These are phyloP conservation scores for Termitomyces titanicus DNA, from an alignment of 768 basidiomycete species.

Conservation along the genomic window DNA sequence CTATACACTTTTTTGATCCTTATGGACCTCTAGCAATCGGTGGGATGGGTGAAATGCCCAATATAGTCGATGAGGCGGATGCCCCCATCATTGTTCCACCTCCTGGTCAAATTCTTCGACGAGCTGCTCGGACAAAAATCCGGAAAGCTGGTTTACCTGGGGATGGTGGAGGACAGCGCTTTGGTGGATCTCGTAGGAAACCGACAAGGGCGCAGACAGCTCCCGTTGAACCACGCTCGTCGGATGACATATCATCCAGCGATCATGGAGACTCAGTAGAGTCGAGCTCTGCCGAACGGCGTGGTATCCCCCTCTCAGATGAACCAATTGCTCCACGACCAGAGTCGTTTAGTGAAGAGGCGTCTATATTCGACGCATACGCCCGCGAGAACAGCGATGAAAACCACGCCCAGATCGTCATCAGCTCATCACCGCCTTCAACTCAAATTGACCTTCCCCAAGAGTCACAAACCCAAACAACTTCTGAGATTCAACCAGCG, in stretches of 20 bases:
- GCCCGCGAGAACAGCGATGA: conserved; percentile 51
- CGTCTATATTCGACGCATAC: conserved; percentile 84
- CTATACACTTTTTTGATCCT: conserved; percentile 12
- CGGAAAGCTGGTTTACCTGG: conserved; percentile 77
- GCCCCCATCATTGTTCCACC: conserved; percentile 88
- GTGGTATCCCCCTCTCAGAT: conserved; percentile 43
- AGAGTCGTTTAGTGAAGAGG: conserved; percentile 78
- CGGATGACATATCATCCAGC: conserved; percentile 69
- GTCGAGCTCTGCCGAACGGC: conserved; percentile 27
- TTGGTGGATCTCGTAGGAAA: conserved; percentile 48
- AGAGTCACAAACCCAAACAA: conserved; percentile 12
- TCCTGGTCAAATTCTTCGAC: conserved; percentile 85
- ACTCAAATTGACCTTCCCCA: conserved; percentile 17
- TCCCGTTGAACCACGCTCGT: conserved; percentile 49
- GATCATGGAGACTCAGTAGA: conserved; percentile 60
- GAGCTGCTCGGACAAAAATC: conserved; percentile 93
- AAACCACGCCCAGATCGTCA: conserved; percentile 22
- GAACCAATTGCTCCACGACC: conserved; percentile 46
- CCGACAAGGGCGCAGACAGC: conserved; percentile 24
- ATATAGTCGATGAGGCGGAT: conserved; percentile 77
- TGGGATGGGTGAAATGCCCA: conserved; percentile 63
- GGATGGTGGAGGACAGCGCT: conserved; percentile 83
- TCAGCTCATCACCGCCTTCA: conserved; percentile 28
- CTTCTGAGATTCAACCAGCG: conserved; percentile 26
- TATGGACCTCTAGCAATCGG: conserved; percentile 48